phyloP scores from a whole-genome alignment of 2,329 filamentous ascomycete genomes.

The Nigrograna mackinnonii region DNA sequence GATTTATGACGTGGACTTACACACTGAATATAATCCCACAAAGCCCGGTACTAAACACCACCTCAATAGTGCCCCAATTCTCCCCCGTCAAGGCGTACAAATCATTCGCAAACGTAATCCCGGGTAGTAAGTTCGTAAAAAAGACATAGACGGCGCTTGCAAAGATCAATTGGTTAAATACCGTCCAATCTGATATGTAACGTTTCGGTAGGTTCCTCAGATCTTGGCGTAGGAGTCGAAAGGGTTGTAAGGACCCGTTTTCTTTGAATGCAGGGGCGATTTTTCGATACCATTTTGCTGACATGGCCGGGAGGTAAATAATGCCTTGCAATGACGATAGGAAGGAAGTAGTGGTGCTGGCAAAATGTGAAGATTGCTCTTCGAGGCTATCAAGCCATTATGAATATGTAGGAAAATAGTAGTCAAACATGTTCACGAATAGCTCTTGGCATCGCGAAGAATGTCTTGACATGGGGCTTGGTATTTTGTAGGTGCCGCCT shows the following conservation, averaged over 20 bases:
- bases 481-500: too few relatives aligned
- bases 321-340: too few relatives aligned
- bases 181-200: slow-evolving; percentile 37
- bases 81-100: slow-evolving; percentile 64
- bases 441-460: too few relatives aligned
- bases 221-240: slow-evolving; percentile 36
- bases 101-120: slow-evolving; percentile 70
- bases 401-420: too few relatives aligned
- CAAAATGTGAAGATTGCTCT: too few relatives aligned
- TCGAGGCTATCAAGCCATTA: too few relatives aligned
- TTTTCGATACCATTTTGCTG: neutral
- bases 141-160: slow-evolving; percentile 69
- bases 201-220: slow-evolving; percentile 25
- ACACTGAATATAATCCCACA: slow-evolving; percentile 66
- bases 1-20: too few relatives aligned
- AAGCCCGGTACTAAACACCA: slow-evolving; percentile 67
- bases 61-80: slow-evolving; percentile 69
- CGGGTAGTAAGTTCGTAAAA: slow-evolving; percentile 68
- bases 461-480: too few relatives aligned
- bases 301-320: too few relatives aligned
- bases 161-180: slow-evolving; percentile 67
- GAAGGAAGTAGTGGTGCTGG: too few relatives aligned
- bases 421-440: too few relatives aligned
- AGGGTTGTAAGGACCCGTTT: slow-evolving; percentile 24
- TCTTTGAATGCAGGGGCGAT: neutral